Evolutionary conservation across 805 yeast genomes (phyloP).

Genomic region (Wickerhamomyces sydowiorum): DNA sequence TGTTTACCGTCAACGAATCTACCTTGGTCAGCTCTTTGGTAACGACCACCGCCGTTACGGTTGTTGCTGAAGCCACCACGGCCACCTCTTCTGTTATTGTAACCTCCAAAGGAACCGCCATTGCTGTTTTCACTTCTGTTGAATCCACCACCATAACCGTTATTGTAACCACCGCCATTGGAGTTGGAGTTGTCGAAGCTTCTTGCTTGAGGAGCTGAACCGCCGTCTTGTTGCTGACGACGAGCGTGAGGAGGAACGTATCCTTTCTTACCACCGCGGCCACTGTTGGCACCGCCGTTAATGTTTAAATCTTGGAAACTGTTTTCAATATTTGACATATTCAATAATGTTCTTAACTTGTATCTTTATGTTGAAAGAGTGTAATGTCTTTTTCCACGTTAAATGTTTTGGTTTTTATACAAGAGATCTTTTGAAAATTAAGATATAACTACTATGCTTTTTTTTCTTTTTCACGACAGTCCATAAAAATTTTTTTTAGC

Average conservation of each 20-base stretch:
- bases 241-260: conserved; percentile 55
- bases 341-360: background rate
- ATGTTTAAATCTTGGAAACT: conserved; percentile 53
- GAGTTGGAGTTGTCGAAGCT: conserved; percentile 1
- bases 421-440: background rate
- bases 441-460: background rate
- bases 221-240: conserved; percentile 16
- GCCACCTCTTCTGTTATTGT: conserved; percentile 28
- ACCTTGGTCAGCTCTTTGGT: conserved; percentile 57
- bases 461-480: background rate
- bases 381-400: background rate
- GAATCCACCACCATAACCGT: conserved; percentile 12
- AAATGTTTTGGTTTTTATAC: background rate
- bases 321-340: conserved; percentile 51
- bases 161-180: conserved; percentile 15
- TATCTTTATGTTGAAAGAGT: background rate
- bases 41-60: conserved; percentile 27
- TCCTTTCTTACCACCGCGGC: conserved; percentile 15
- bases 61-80: conserved; percentile 26
- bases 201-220: background rate
- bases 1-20: conserved; percentile 85
- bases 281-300: conserved; percentile 25
- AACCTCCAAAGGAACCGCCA: conserved; percentile 25
- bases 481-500: background rate
- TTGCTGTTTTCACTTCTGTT: conserved; percentile 18